A percentile compares a stretch with the other conserved stretches of the same genome.
phyloP scores from a whole-genome alignment of 306 rosid genomes.

The Sicyos baderoa region DNA sequence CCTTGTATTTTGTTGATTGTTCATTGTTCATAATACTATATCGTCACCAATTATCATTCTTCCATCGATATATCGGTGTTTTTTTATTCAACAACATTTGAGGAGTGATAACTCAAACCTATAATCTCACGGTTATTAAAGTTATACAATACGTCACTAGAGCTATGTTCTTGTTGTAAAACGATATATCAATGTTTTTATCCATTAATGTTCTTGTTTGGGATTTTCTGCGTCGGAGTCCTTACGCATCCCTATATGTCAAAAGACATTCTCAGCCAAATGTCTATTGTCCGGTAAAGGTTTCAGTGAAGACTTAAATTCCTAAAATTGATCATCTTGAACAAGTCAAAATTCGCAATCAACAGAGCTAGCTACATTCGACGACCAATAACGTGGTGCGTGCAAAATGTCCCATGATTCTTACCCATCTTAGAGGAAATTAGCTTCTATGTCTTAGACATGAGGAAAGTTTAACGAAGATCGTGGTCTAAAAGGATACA shows the following conservation, averaged over 20 bases:
- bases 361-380: not conserved
- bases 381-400: not conserved
- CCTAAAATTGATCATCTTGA: not conserved
- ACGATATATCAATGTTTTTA: too few species aligned
- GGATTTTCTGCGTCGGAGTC: too few species aligned
- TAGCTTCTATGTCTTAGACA: not conserved
- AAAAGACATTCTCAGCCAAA: not conserved
- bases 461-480: not conserved
- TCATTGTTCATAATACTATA: too few species aligned
- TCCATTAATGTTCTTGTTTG: too few species aligned
- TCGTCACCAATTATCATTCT: too few species aligned
- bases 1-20: too few species aligned
- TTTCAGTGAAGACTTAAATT: not conserved
- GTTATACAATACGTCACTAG: too few species aligned
- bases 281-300: not conserved
- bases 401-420: not conserved
- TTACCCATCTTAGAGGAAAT: not conserved
- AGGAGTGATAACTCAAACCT: too few species aligned
- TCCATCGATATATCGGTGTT: too few species aligned
- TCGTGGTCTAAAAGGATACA: not conserved
- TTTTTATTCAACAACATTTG: too few species aligned
- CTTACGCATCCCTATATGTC: not conserved
- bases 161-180: too few species aligned
- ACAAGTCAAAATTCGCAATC: slow-evolving; percentile 2
- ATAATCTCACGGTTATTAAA: too few species aligned